Percentiles rank a stretch among this genome's conserved stretches.
Evolutionary conservation across 192 early-diverging fungal species (phyloP).

Genomic region (Backusella luteola): DNA sequence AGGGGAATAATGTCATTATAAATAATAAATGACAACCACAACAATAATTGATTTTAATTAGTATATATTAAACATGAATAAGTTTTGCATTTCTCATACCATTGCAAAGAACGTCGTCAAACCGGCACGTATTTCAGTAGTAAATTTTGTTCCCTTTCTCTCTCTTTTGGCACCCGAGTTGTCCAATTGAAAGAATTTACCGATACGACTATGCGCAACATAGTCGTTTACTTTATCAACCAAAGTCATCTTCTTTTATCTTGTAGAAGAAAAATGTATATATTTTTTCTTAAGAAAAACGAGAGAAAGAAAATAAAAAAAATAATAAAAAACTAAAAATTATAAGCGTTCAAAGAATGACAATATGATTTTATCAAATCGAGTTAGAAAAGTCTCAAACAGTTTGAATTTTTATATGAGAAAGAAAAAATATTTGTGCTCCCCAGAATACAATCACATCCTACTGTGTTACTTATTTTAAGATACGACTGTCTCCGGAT

Average conservation of each 20-base stretch:
- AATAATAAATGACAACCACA: not conserved
- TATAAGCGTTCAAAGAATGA: not conserved
- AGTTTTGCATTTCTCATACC: not conserved
- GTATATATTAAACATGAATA: not conserved
- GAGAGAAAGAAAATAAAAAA: not conserved
- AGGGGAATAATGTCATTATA: conserved; percentile 59
- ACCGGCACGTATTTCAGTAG: conserved; percentile 66
- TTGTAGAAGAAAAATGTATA: not conserved
- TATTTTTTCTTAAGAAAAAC: not conserved
- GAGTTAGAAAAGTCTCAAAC: not conserved
- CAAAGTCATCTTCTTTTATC: conserved; percentile 33
- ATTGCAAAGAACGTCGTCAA: conserved; percentile 47
- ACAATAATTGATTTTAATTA: not conserved
- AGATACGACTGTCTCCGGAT: conserved; percentile 4
- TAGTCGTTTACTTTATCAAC: conserved; percentile 51
- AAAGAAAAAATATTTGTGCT: not conserved
- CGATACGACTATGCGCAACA: conserved; percentile 55
- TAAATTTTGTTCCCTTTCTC: conserved; percentile 64
- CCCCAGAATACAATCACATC: not conserved
- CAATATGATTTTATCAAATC: not conserved
- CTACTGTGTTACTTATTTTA: not conserved
- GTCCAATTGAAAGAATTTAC: conserved; percentile 63
- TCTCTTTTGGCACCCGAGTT: conserved; percentile 54
- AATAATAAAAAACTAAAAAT: not conserved
- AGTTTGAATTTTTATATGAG: not conserved